Conservation (phyloP, 495 filamentous ascomycete genomes). For the Trichoderma asperelloides region DNA sequence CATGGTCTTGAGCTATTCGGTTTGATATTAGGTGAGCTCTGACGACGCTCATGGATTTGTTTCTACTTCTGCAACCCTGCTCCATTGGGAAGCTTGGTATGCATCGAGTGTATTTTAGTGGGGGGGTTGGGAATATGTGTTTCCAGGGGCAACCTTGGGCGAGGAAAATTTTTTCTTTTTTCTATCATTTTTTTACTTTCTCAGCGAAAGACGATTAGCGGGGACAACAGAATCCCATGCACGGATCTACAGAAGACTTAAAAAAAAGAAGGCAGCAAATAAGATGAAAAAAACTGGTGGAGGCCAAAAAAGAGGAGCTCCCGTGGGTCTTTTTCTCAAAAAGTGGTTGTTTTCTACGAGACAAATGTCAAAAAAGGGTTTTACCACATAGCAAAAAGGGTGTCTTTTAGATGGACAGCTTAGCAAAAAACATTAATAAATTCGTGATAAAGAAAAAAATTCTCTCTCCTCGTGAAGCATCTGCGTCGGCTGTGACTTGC, state of each 20-base stretch:
- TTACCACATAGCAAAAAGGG: not conserved
- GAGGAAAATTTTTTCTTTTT: not conserved
- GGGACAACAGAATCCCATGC: conserved; percentile 23
- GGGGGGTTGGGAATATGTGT: not conserved
- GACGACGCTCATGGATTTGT: not conserved
- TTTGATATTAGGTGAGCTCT: conserved; percentile 15
- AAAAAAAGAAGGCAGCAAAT: conserved; percentile 16
- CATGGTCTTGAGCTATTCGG: conserved; percentile 25
- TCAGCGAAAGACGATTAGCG: conserved; percentile 7
- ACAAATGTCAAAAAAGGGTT: conserved; percentile 7
- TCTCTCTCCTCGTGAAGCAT: not conserved
- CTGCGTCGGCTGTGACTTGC: not conserved
- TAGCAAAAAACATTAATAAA: conserved; percentile 5
- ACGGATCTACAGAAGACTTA: conserved; percentile 17
- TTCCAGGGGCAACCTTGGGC: conserved; percentile 3
- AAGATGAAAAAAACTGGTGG: conserved; percentile 10
- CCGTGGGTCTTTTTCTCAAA: not conserved
- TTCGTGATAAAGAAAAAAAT: not conserved
- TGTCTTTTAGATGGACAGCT: not conserved
- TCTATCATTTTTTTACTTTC: not conserved
- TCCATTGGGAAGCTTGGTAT: not conserved
- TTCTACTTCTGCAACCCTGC: not conserved
- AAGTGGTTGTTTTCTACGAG: conserved; percentile 1
- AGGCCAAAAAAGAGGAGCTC: conserved; percentile 11
- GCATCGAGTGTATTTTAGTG: conserved; percentile 22